Base-by-base conservation (phyloP, 1,139 yeast species). In the Taiozyma sp. region DNA sequence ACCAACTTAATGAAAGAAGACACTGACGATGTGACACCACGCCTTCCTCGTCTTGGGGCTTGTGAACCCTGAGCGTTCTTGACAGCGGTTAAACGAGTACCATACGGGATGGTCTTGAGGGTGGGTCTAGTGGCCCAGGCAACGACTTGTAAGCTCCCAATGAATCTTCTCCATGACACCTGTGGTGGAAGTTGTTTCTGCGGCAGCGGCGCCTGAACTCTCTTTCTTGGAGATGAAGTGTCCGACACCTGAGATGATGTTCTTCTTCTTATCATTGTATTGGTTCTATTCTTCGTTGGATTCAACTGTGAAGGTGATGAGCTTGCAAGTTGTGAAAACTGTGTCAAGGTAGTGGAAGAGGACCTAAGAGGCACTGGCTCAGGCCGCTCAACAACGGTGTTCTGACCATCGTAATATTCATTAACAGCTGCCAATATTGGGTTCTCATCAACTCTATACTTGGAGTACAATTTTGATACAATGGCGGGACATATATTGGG, bases 111-210 rank as follows among this genome's bases (percentile, higher is more conserved):
- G 0, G 83, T 76, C 44, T 70, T 71, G 42, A 74, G 60, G 0
- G 88, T 85, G 0, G 95, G 88, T 47, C 96, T 70, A 0, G 96
- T 88, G 10, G 95, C 90, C 88, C 91, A 85, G 2, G 89, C 91
- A 49, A 81, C 83, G 0, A 86, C 80, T 54, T 83, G 84, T 29
- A 88, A 60, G 1, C 89, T 75, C 0, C 97, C 97, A 26, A 89
- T 72, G 60, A 74, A 85, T 35, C 75, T 65, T 47, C 68, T 61
- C 74, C 74, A 71, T n/a, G 43, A 22, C 13, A 50, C 29, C 6
- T 26, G n/a, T 10, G 48, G 42, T 0, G 56, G 35, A 1, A 52
- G 19, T 10, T 26, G 28, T 29, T 51, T 51, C 0, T 30, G 41
- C 6, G 13, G 39, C 9, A 43, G 24, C 1, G 46, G 37, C 10